Base-by-base conservation (phyloP, 2,329 filamentous ascomycete species). In the Dendrostoma leiphaemia region DNA sequence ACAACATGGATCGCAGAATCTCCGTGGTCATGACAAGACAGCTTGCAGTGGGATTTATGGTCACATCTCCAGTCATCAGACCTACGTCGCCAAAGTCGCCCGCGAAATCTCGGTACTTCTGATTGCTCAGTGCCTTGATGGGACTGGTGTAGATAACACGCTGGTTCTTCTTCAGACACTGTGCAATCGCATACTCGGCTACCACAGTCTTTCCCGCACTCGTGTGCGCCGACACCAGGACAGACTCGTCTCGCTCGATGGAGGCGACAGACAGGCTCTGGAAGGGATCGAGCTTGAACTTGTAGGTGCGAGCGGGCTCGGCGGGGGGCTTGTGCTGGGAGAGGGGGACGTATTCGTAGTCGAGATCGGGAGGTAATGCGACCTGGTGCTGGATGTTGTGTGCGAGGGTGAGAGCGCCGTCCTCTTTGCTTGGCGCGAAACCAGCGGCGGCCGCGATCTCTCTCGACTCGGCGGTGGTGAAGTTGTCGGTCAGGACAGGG, bases 301-400 rank as follows among this genome's bases (percentile, higher is more conserved):
- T 83, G 79, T 89, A 99, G 31, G 79, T 84, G 60, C 90, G 83
- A 19, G 94, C 94, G 1, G 94, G 94, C 60, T 89, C 85, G 54
- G 86, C 88, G 10, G 93, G 91, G n/a, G 91, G 78, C 70, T 91
- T 91, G 78, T 99, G 94, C 72, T 96, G 82, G 21, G 91, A 95
- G 50, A 99, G 90, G n/a, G 93, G 93, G 17, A 96, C 81, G 68
- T 96, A 97, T 69, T 92, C 88, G 76, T 96, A 96, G 73, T 95
- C 90, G 52, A 95, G 89, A 69, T 96, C 90, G 9, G 93, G 92
- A 2, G 94, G 94, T 19, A 99, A 79, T 12, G 94, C 90, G 63
- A 97, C 94, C 74, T 99, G 93, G 78, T 99, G 94, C 72, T 96
- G 92, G 64, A 99, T 96, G 75, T 99, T 96, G 76, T 99, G 95